Base-by-base conservation (phyloP, 495 filamentous ascomycete genomes). In the Xylaria scruposa region DNA sequence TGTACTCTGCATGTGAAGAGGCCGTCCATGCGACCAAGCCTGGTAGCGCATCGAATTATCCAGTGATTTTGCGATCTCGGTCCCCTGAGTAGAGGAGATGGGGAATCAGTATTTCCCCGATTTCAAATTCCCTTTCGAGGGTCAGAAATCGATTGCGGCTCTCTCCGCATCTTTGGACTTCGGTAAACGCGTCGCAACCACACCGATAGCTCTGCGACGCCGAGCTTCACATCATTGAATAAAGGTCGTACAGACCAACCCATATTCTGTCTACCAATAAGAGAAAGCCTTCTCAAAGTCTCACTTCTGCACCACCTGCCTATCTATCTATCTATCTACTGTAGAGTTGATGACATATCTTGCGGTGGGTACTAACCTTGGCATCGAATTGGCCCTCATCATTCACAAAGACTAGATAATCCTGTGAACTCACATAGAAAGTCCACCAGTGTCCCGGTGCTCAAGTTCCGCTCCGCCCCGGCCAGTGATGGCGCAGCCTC, bases 141-240 rank as follows among this genome's bases (percentile, higher is more conserved):
- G 72, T 70, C 76, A 71, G 76, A 78, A 77, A 68, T 75, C 77
- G 73, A 78, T 78, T 78, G 77, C 77, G 77, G 77, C 77, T 78
- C 75, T 72, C 75, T 77, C 77, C 77, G 75, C 72, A 71, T 51
- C 71, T 29, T 53, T 29, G n/a, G 31, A 33, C n/a, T 21, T 21
- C 59, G 38, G 24, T 63, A 29, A 26, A 46, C 60, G 5, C 12
- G 68, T 72, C 66, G 71, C 60, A 72, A 67, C 51, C 68, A 78
- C 77, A 75, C 77, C 73, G 70, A 75, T 72, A 53, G 31, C 67
- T 74, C 59, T 70, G 74, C 68, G 67, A 67, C 76, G 66, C 75
- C 68, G 56, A 70, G 24, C 72, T 72, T 75, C 72, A 75, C 69
- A 77, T 77, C 62, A 63, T 9, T 21, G 33, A 38, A 69, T 69